Conservation (phyloP, 805 yeast species). For the Helenozyma baotianmanensis region DNA sequence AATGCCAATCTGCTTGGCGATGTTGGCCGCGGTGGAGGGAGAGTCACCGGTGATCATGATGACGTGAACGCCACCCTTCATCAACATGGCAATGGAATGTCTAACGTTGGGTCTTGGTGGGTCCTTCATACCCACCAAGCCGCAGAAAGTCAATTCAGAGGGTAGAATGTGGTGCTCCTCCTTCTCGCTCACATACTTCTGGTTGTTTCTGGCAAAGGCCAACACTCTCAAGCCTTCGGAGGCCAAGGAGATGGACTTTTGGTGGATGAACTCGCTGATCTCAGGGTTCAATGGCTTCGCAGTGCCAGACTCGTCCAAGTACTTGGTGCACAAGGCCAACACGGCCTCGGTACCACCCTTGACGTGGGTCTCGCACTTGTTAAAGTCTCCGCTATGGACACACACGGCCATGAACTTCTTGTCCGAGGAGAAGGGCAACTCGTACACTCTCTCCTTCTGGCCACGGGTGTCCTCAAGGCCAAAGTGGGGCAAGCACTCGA, state of each 20-base stretch:
- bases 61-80: constrained; percentile 95
- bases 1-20: constrained; percentile 88
- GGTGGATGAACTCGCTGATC: constrained; percentile 42
- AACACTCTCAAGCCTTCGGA: constrained; percentile 81
- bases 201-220: constrained; percentile 61
- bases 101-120: constrained; percentile 93
- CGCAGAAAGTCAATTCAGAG: constrained; percentile 66
- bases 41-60: constrained; percentile 97
- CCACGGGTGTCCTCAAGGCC: constrained; percentile 68
- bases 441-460: constrained; percentile 56
- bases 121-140: constrained; percentile 93
- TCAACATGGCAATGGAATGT: constrained; percentile 64
- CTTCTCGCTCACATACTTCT: constrained; percentile 28
- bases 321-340: constrained; percentile 55
- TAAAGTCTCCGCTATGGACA: constrained; percentile 53
- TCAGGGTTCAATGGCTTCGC: constrained; percentile 53
- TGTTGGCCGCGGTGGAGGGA: constrained; percentile 78
- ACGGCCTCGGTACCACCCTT: constrained; percentile 91
- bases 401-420: constrained; percentile 91
- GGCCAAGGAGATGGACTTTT: constrained; percentile 64
- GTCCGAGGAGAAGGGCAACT: constrained; percentile 77
- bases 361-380: constrained; percentile 57
- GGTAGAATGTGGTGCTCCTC: constrained; percentile 38
- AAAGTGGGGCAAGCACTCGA: constrained; percentile 69
- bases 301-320: constrained; percentile 55